Evolutionary conservation across 805 yeast genomes (phyloP).

Genomic region (Spathaspora sp.): DNA sequence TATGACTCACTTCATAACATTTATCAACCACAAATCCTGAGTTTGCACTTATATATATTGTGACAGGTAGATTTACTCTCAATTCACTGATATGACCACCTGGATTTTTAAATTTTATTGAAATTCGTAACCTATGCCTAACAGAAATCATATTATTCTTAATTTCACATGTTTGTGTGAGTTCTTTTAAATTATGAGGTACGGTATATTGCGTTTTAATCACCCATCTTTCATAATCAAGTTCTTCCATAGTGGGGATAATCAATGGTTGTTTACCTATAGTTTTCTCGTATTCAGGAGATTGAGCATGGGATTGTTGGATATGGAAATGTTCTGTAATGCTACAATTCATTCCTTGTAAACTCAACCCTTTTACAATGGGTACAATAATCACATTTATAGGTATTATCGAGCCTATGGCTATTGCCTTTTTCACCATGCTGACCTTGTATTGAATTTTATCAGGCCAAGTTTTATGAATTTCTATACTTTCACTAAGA

Average conservation of each 20-base stretch:
- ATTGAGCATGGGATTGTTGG: conserved; percentile 19
- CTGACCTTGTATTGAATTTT: conserved; percentile 49
- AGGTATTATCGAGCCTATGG: conserved; percentile 44
- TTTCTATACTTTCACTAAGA: conserved; percentile 41
- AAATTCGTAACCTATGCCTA: conserved; percentile 42
- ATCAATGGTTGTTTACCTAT: conserved; percentile 23
- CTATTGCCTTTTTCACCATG: conserved; percentile 41
- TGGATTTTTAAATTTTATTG: conserved; percentile 43
- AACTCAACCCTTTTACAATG: conserved; percentile 39
- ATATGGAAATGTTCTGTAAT: conserved; percentile 32
- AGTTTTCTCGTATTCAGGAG: conserved; percentile 39
- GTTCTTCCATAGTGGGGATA: conserved; percentile 16
- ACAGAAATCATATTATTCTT: conserved; percentile 40
- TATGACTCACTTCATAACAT: conserved; percentile 28
- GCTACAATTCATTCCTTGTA: conserved; percentile 19
- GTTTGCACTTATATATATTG: conserved; percentile 39
- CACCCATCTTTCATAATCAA: conserved; percentile 42
- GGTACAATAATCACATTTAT: conserved; percentile 45
- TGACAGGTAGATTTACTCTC: conserved; percentile 48
- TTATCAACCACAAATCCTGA: conserved; percentile 33
- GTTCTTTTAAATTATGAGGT: conserved; percentile 35
- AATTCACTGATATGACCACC: conserved; percentile 51
- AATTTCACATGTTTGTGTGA: conserved; percentile 42
- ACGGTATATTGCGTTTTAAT: conserved; percentile 37
- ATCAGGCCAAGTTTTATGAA: conserved; percentile 50